Evolutionary conservation across 768 basidiomycete genomes (phyloP).

Genomic region (Rhizopogon vinicolor): DNA sequence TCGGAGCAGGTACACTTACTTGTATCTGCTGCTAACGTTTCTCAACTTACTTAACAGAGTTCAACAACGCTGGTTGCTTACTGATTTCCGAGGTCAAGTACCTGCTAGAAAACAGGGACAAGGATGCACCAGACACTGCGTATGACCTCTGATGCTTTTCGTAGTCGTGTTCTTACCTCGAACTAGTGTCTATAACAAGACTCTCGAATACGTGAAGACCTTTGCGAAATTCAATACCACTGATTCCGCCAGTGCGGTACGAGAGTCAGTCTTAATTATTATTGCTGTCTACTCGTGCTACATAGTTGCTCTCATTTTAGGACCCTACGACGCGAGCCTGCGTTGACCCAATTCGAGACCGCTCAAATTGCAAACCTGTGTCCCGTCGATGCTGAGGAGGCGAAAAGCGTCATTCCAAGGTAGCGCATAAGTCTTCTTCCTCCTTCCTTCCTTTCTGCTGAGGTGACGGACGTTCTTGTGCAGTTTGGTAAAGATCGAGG

Average conservation of each 20-base stretch:
- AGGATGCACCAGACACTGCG: slow-evolving; percentile 86
- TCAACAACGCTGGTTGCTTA: slow-evolving; percentile 88
- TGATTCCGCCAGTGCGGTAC: slow-evolving; percentile 79
- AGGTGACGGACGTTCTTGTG: not conserved
- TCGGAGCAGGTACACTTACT: slow-evolving; percentile 55
- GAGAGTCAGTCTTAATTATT: slow-evolving; percentile 56
- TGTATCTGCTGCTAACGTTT: not conserved
- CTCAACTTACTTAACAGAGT: slow-evolving; percentile 44
- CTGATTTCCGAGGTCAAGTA: slow-evolving; percentile 93
- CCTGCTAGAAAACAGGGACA: slow-evolving; percentile 80
- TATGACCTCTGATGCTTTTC: slow-evolving; percentile 30
- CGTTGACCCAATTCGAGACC: slow-evolving; percentile 85
- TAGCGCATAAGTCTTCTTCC: slow-evolving; percentile 19
- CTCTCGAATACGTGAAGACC: slow-evolving; percentile 85
- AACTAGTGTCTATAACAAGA: slow-evolving; percentile 86
- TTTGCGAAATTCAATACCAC: slow-evolving; percentile 89
- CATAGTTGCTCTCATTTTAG: slow-evolving; percentile 29
- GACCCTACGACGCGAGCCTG: slow-evolving; percentile 73
- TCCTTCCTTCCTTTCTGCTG: not conserved
- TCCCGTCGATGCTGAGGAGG: slow-evolving; percentile 84
- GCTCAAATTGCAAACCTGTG: slow-evolving; percentile 91
- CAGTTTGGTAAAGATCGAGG: slow-evolving; percentile 75
- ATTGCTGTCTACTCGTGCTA: not conserved
- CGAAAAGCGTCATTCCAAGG: slow-evolving; percentile 91
- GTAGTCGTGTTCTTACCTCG: not conserved